Conservation (phyloP, 345 rosid genomes). For the Limnanthes douglasii region DNA sequence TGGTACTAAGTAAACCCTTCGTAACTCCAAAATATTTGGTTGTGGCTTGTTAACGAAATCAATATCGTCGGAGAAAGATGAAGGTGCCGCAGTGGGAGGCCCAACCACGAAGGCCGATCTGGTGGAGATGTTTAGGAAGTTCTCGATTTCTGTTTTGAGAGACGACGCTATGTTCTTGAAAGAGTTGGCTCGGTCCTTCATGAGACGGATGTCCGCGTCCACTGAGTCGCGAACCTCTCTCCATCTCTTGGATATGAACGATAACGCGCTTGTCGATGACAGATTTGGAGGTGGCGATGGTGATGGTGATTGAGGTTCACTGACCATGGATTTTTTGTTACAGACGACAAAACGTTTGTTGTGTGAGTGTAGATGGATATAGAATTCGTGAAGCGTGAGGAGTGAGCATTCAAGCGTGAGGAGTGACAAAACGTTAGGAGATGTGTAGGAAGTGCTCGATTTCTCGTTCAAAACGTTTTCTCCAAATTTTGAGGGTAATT, state of each 20-base stretch:
- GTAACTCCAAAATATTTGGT: conserved; percentile 82
- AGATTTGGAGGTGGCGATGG: too few species aligned
- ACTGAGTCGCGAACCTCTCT: conserved; percentile 86
- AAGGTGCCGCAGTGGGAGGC: conserved; percentile 22
- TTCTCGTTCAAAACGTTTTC: too few species aligned
- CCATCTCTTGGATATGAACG: conserved; percentile 78
- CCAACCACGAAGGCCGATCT: conserved; percentile 41
- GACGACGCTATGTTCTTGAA: conserved; percentile 76
- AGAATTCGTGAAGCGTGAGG: too few species aligned
- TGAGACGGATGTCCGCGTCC: conserved; percentile 79
- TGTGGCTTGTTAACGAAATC: conserved; percentile 74
- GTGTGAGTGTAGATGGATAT: too few species aligned
- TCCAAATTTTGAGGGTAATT: too few species aligned
- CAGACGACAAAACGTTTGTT: too few species aligned
- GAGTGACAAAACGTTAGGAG: too few species aligned
- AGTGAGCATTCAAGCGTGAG: too few species aligned
- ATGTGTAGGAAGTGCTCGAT: too few species aligned
- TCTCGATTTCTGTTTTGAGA: conserved; percentile 79
- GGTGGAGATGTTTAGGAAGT: conserved; percentile 50
- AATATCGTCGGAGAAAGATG: conserved; percentile 32
- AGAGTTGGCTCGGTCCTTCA: conserved; percentile 73
- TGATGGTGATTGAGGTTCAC: too few species aligned
- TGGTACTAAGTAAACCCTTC: conserved; percentile 86
- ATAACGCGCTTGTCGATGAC: conserved; percentile 46
- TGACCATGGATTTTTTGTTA: too few species aligned